Evolutionary conservation across 345 rosid genomes (phyloP), one percentile per base, ranked within the genome.

Genomic region (Citropsis articulata): DNA sequence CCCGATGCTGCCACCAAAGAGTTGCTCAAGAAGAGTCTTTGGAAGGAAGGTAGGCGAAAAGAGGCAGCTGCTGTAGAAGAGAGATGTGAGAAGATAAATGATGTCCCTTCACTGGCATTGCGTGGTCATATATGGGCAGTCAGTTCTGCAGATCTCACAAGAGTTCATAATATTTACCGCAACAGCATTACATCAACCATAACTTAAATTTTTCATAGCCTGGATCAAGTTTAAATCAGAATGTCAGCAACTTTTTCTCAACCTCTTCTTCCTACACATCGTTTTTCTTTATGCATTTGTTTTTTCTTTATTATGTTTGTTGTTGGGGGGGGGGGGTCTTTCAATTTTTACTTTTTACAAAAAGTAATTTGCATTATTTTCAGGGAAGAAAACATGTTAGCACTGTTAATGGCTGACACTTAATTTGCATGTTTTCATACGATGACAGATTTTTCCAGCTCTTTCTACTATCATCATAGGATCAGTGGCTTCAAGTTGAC

Each of bases 1-100:
- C 97, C 88, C 19, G 98, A 92, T 75, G 85, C 66, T 77, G 88
- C 85, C 67, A 90, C 94, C 2, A 93, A 90, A 85, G 91, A 91
- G 73, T 77, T 96, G 85, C 95, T 96, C 74, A 93, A 89, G 38
- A 93, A 84, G 84, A 90, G 95, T 86, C 94, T 91, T 59, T 93
- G 98, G 98, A 90, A 87, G 81, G 98, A 95, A 90, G 98, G 94
- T 84, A 90, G 86, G 86, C 83, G 97, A 62, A 96, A 83, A 85
- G 98, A 96, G 82, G 97, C 97, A 40, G 97, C 94, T 36, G 72
- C 69, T 66, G 91, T 96, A 53, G 92, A 91, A 88, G 97, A 91
- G 81, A 88, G 83, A 33, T 85, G 82, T 64, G 82, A 79, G 36
- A 82, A 79, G 61, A 80, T 62, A 63, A 81, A 75, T 66, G 85